phyloP scores from a whole-genome alignment of 108 stramenopile species.

The Fistulifera pelliculosa region DNA sequence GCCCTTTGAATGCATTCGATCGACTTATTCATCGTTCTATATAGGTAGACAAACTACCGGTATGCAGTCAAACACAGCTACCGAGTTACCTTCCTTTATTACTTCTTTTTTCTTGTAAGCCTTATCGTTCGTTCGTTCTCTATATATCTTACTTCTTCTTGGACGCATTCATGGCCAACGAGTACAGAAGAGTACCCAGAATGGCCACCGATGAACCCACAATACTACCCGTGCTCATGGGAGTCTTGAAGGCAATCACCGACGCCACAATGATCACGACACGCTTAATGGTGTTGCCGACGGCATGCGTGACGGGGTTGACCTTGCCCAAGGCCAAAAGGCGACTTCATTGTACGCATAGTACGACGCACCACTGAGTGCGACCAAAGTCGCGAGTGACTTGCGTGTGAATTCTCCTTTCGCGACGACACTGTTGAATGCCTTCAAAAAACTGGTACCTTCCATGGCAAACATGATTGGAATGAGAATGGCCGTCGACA shows the following conservation, averaged over 20 bases:
- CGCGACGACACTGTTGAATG: slow-evolving; percentile 70
- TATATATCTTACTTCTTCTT: slow-evolving; percentile 49
- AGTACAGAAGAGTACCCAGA: slow-evolving; percentile 87
- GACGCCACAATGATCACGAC: slow-evolving; percentile 96
- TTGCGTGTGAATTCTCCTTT: slow-evolving; percentile 70
- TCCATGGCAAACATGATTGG: slow-evolving; percentile 88
- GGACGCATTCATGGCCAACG: slow-evolving; percentile 87
- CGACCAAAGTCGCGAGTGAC: slow-evolving; percentile 43
- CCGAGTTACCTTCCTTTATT: too few species aligned
- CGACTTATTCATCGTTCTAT: too few species aligned
- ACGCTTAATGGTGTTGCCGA: slow-evolving; percentile 99
- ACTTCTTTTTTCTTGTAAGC: too few species aligned
- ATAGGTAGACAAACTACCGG: too few species aligned
- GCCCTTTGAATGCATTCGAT: too few species aligned
- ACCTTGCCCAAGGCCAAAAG: slow-evolving; percentile 93
- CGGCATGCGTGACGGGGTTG: slow-evolving; percentile 94
- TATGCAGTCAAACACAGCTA: too few species aligned
- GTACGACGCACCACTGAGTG: slow-evolving; percentile 66
- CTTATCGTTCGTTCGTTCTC: too few species aligned
- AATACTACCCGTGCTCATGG: slow-evolving; percentile 89
- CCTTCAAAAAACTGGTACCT: slow-evolving; percentile 76
- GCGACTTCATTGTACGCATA: slow-evolving; percentile 99
- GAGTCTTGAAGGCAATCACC: slow-evolving; percentile 94
- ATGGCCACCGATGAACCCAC: slow-evolving; percentile 92
- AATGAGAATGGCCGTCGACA: slow-evolving; percentile 83